Percentiles rank a stretch among this genome's conserved stretches.
phyloP scores from a whole-genome alignment of 2,329 filamentous ascomycete species.

The Pseudopithomyces chartarum region DNA sequence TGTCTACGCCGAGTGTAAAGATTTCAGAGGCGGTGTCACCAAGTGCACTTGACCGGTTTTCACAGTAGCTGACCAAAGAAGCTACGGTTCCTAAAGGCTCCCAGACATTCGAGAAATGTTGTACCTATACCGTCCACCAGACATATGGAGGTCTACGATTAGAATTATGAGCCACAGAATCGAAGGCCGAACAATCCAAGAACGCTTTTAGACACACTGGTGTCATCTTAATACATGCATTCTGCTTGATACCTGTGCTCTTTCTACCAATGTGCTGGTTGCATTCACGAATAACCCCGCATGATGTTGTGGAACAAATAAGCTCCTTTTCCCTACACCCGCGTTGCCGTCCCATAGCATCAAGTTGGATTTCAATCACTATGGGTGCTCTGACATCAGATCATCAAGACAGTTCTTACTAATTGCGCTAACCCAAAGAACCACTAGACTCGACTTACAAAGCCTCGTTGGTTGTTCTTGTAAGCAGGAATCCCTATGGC shows the following conservation, averaged over 20 bases:
- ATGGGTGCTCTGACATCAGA: constrained; percentile 1
- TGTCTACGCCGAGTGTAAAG: background rate
- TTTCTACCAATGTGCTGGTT: too few species aligned
- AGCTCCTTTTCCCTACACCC: too few species aligned
- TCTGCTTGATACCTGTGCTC: too few species aligned
- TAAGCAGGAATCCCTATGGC: constrained; percentile 1
- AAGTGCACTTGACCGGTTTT: background rate
- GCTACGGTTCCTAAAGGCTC: too few species aligned
- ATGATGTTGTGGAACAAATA: background rate
- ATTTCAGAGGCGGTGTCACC: background rate
- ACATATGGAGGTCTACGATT: too few species aligned
- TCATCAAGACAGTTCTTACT: background rate
- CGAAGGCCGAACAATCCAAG: too few species aligned
- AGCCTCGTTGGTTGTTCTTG: background rate
- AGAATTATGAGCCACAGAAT: too few species aligned
- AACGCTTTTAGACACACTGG: too few species aligned
- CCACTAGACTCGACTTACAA: background rate
- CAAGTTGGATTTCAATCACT: background rate
- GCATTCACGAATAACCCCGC: too few species aligned
- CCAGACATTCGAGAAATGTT: too few species aligned
- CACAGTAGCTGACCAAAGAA: background rate
- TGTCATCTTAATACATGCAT: too few species aligned
- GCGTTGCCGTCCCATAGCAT: background rate
- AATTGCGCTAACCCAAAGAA: background rate
- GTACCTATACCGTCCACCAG: too few species aligned